Evolutionary conservation across 2,329 filamentous ascomycete genomes (phyloP), one percentile per base, ranked within the genome.

Genomic region (Fusarium abutilonis): DNA sequence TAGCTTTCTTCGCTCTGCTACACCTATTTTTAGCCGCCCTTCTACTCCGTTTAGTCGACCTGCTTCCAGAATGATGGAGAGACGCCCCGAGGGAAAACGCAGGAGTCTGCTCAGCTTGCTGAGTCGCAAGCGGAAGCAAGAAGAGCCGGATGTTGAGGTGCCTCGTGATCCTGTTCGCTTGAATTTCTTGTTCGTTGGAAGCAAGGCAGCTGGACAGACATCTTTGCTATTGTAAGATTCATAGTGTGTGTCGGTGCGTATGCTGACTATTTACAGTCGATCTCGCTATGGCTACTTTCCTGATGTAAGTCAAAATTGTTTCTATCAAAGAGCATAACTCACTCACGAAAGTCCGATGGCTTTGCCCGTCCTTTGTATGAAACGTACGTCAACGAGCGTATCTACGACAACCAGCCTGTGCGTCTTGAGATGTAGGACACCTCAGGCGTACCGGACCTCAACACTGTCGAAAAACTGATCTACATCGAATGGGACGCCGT

Each of bases 351-450:
- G 75, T 70, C 76, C 21, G 62, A 62, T 2, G 74, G 65, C 1
- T 74, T 78, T 41, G 39, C 70, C 15, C 68, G 73, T 21, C 75
- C 76, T 1, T 48, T 69, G 29, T 78, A 75, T 40, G 76, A 78
- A 47, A 75, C 72, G 0, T 78, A 77, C 52, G 62, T 66, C 38
- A 70, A 64, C 29, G 66, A 74, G 13, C 60, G 67, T 13, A 32
- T 59, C 3, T 73, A 71, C 55, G 36, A 71, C 39, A 59, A 52
- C 26, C 64, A 70, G 34, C 64, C 68, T 39, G 70, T 68, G 2
- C 67, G 66, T 54, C 59, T 76, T 45, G 76, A 78, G 66, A 52
- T 77, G 53, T 78, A 75, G 76, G 76, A 78, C 56, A 78, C 75
- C 60, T 78, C 76, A 23, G 76, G 76, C 63, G 71, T 74, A 21